phyloP scores from a whole-genome alignment of 768 basidiomycete species.

The Hericium rajendrae region DNA sequence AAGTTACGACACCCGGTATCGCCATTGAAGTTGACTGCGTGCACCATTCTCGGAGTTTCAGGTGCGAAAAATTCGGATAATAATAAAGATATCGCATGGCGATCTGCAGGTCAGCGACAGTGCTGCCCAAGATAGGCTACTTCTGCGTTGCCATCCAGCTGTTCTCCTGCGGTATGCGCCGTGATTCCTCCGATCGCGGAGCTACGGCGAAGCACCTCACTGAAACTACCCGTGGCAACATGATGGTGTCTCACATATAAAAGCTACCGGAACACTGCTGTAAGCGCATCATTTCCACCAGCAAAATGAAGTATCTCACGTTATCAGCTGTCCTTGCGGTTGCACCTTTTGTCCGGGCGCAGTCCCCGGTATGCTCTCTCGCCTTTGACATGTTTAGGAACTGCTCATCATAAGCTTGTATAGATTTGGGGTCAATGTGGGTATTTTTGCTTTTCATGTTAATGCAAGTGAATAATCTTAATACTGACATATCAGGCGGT shows the following conservation, averaged over 20 bases:
- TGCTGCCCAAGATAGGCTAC: too few relatives aligned
- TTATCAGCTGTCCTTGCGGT: conserved; percentile 14
- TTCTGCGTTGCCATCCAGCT: too few relatives aligned
- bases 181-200: neutral
- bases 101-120: too few relatives aligned
- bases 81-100: too few relatives aligned
- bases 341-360: conserved; percentile 16
- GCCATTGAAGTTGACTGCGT: too few relatives aligned
- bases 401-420: neutral
- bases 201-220: neutral
- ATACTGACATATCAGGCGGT: conserved; percentile 7
- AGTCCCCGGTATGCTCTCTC: conserved; percentile 11
- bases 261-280: neutral
- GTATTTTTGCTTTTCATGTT: neutral
- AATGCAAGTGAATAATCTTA: neutral
- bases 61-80: too few relatives aligned
- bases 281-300: neutral
- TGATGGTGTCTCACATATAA: neutral
- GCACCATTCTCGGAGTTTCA: too few relatives aligned
- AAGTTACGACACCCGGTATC: too few relatives aligned
- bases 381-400: neutral
- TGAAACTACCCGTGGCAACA: neutral
- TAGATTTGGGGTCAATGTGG: conserved; percentile 20
- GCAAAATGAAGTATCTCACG: conserved; percentile 14
- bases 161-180: neutral